Conservation (phyloP, 768 basidiomycete genomes). For the Phanerodontia chrysosporium region DNA sequence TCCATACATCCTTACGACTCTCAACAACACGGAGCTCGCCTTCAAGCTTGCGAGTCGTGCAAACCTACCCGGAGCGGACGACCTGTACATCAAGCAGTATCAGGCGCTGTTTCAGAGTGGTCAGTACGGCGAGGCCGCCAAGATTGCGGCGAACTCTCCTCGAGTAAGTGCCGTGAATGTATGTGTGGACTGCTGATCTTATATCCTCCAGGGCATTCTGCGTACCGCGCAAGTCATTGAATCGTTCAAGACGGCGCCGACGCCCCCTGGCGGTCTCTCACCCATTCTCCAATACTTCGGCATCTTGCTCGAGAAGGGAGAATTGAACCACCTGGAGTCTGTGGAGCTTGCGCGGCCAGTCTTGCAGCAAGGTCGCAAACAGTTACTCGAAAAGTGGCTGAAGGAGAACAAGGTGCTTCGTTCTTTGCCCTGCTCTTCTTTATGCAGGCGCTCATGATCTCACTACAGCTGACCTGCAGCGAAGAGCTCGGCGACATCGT, state of each 20-base stretch:
- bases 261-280: conserved; percentile 82
- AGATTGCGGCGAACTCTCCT: conserved; percentile 96
- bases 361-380: conserved; percentile 92
- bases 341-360: conserved; percentile 95
- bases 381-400: conserved; percentile 96
- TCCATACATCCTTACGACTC: conserved; percentile 87
- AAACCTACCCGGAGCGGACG: conserved; percentile 95
- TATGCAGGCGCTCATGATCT: not conserved
- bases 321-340: conserved; percentile 94
- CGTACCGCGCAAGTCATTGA: conserved; percentile 95
- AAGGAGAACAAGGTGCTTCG: conserved; percentile 98
- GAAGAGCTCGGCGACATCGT: conserved; percentile 99
- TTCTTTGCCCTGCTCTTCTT: not conserved
- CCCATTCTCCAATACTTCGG: conserved; percentile 99
- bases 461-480: conserved; percentile 83
- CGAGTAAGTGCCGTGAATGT: conserved; percentile 44
- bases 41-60: conserved; percentile 97
- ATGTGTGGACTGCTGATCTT: not conserved
- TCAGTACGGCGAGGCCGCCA: conserved; percentile 91
- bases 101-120: conserved; percentile 85
- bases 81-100: conserved; percentile 92
- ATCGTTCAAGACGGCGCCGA: conserved; percentile 94
- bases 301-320: conserved; percentile 96
- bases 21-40: conserved; percentile 97
- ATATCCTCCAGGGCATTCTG: conserved; percentile 71